Conservation (phyloP, 2,329 filamentous ascomycete species). For the Epichloe uncinata region DNA sequence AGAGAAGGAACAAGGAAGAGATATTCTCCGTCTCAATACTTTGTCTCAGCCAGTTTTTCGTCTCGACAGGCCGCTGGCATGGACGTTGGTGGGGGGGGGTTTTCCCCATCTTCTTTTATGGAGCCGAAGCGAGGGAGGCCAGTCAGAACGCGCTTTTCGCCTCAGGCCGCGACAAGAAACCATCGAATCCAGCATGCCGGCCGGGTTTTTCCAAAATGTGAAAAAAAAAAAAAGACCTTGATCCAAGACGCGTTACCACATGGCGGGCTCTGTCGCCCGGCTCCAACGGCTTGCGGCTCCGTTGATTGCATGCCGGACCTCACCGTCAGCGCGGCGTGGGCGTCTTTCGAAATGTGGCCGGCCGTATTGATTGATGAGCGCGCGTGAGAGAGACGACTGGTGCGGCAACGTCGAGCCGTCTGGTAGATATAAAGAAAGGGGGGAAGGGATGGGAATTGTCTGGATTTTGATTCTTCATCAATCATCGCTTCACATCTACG, state of each 20-base stretch:
- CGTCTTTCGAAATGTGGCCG: not conserved
- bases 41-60: not conserved
- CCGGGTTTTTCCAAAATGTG: too few relatives aligned
- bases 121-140: not conserved
- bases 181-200: not conserved
- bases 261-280: not conserved
- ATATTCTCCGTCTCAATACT: slow-evolving; percentile 1
- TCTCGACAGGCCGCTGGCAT: not conserved
- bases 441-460: not conserved
- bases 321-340: not conserved
- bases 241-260: not conserved
- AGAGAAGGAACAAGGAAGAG: not conserved
- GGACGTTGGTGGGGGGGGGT: not conserved
- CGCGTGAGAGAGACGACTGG: not conserved
- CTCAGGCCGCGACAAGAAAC: not conserved
- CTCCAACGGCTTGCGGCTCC: not conserved
- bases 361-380: not conserved
- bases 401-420: not conserved
- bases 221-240: too few relatives aligned
- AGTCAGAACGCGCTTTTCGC: not conserved
- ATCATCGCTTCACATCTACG: not conserved
- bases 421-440: not conserved
- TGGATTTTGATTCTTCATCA: not conserved
- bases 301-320: not conserved
- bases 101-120: not conserved